Evolutionary conservation across 345 rosid genomes (phyloP).

Genomic region (Citrus trifoliata): DNA sequence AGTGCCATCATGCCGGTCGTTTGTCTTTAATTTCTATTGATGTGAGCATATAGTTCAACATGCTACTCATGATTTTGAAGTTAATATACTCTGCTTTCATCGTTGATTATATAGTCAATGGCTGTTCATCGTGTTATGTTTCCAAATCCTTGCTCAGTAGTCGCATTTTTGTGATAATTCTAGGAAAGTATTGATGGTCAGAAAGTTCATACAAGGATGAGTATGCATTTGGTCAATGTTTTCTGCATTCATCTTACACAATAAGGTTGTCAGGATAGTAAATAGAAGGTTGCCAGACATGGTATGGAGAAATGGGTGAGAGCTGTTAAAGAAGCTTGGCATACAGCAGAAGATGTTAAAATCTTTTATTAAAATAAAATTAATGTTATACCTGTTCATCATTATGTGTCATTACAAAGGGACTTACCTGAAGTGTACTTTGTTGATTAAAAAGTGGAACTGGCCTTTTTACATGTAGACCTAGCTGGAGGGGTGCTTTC

Average conservation of each 20-base stretch:
- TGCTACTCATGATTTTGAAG: not conserved
- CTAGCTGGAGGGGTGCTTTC: not conserved
- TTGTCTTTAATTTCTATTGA: conserved; percentile 84
- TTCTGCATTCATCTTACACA: not conserved
- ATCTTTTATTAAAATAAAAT: not conserved
- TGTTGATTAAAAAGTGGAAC: not conserved
- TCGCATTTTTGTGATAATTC: not conserved
- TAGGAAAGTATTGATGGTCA: not conserved
- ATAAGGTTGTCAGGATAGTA: not conserved
- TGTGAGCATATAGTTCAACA: conserved; percentile 41
- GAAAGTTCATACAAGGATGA: not conserved
- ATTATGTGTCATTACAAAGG: not conserved
- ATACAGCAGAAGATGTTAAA: not conserved
- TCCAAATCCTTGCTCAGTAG: not conserved
- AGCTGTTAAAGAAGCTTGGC: not conserved
- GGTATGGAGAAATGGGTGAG: not conserved
- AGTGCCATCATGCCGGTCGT: conserved; percentile 66
- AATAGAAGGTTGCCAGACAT: not conserved
- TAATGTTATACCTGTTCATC: not conserved
- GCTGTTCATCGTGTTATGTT: not conserved
- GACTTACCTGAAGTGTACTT: not conserved
- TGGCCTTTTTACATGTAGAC: not conserved
- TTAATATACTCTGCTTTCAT: not conserved
- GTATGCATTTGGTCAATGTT: not conserved
- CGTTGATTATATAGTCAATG: not conserved